Percentiles rank a stretch among this genome's conserved stretches.
phyloP scores from a whole-genome alignment of 176 grass and related monocot species.

The Aegilops tauschii region DNA sequence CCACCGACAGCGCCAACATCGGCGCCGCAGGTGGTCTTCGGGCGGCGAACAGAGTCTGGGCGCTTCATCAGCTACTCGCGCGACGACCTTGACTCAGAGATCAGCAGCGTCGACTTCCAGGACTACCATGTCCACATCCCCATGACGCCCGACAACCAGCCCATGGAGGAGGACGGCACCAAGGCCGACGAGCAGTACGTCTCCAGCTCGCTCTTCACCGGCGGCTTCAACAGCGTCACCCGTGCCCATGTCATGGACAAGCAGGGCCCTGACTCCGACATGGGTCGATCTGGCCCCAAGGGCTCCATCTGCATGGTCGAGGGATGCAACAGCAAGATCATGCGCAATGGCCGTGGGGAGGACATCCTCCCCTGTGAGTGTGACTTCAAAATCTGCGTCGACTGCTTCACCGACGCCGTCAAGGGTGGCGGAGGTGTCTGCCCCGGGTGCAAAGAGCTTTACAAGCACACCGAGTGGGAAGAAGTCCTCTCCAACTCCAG shows the following conservation, averaged over 20 bases:
- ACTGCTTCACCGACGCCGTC: conserved; percentile 91
- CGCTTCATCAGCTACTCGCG: conserved; percentile 97
- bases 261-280: conserved; percentile 6
- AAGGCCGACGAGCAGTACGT: conserved; percentile 66
- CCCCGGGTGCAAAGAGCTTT: conserved; percentile 88
- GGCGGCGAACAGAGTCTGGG: conserved; percentile 77
- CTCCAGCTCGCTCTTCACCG: conserved; percentile 88
- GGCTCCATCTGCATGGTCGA: conserved; percentile 54
- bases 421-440: conserved; percentile 52
- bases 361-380: conserved; percentile 79
- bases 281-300: conserved; percentile 26
- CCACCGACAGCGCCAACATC: conserved; percentile 46
- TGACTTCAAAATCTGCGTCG: conserved; percentile 86
- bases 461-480: conserved; percentile 80
- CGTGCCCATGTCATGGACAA: conserved; percentile 76
- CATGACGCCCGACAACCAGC: conserved; percentile 93
- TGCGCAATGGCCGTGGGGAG: conserved; percentile 58
- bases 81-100: conserved; percentile 94
- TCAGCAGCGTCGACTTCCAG: conserved; percentile 89
- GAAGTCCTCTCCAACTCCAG: conserved; percentile 48
- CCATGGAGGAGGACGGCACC: conserved; percentile 54
- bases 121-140: conserved; percentile 95
- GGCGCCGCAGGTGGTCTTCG: conserved; percentile 71
- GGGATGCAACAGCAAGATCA: conserved; percentile 62
- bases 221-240: conserved; percentile 91